A percentile compares a stretch with the other conserved stretches of the same genome.
phyloP scores from a whole-genome alignment of 768 basidiomycete genomes.

The Mycena polygramma region DNA sequence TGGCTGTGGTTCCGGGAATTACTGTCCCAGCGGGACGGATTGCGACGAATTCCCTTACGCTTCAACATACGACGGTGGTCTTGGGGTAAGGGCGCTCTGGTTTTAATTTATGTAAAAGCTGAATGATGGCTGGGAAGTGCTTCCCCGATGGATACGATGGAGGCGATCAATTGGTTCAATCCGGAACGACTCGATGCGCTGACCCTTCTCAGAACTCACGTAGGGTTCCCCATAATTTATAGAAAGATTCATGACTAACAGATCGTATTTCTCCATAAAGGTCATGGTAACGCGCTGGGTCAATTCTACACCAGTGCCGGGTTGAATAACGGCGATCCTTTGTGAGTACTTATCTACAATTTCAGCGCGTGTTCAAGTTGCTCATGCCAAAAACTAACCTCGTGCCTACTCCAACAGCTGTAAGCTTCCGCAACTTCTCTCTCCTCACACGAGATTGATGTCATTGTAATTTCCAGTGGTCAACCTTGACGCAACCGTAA shows the following conservation, averaged over 20 bases:
- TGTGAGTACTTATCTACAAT: constrained; percentile 4
- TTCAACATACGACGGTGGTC: constrained; percentile 12
- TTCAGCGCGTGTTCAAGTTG: neutral
- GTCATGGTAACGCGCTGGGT: constrained; percentile 6
- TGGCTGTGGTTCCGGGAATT: constrained; percentile 13
- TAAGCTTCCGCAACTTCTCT: neutral
- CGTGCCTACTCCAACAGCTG: neutral
- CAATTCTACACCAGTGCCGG: constrained; percentile 9
- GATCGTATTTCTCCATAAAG: neutral
- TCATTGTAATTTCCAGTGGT: constrained; percentile 5
- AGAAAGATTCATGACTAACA: neutral
- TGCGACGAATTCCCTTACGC: constrained; percentile 10
- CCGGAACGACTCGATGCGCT: constrained; percentile 7
- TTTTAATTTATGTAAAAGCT: neutral
- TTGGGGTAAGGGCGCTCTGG: constrained; percentile 3
- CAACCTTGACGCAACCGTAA: constrained; percentile 2
- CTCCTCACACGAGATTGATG: neutral
- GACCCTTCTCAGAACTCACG: constrained; percentile 7
- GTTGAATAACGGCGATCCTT: constrained; percentile 13
- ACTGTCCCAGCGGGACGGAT: constrained; percentile 2
- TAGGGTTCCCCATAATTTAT: neutral
- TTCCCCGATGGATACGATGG: constrained; percentile 10
- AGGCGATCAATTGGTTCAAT: constrained; percentile 7
- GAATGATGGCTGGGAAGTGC: constrained; percentile 6
- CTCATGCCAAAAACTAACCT: neutral